Evolutionary conservation across 2,329 filamentous ascomycete genomes (phyloP).

Genomic region (Aspergillus japonicus): DNA sequence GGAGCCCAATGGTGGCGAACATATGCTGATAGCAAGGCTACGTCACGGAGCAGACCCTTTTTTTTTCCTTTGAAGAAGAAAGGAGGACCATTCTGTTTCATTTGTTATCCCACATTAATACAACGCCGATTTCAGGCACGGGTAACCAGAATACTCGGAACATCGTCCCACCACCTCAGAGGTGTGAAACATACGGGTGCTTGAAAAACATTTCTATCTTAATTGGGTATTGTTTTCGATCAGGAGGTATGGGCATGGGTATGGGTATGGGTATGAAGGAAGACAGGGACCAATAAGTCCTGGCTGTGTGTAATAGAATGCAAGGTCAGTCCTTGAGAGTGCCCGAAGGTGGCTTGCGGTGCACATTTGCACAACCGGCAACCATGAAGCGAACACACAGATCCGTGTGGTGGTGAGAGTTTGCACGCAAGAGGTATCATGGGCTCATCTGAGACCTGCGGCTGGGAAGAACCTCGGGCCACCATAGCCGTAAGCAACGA

Average conservation of each 20-base stretch:
- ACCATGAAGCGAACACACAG: background rate
- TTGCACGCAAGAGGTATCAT: background rate
- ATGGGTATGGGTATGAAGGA: background rate
- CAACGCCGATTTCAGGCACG: background rate
- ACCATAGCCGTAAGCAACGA: conserved; percentile 79
- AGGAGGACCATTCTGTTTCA: background rate
- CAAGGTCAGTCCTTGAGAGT: background rate
- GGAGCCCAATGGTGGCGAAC: too few species aligned
- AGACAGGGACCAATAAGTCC: background rate
- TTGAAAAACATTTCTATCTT: background rate
- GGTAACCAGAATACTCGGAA: too few species aligned
- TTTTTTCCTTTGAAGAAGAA: too few species aligned
- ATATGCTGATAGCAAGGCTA: too few species aligned
- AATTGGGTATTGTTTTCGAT: background rate
- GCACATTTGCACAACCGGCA: background rate
- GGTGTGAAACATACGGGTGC: background rate
- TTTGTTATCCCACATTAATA: background rate
- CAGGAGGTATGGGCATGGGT: background rate
- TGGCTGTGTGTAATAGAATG: background rate
- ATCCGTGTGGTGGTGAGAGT: background rate
- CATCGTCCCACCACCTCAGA: too few species aligned
- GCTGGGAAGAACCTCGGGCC: conserved; percentile 82
- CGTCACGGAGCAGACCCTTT: too few species aligned
- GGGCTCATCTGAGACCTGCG: conserved; percentile 55
- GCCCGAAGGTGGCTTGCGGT: background rate